Evolutionary conservation across 352 stramenopile genomes (phyloP), one percentile per base, ranked within the genome.

Genomic region (Saprolegnia diclina): DNA sequence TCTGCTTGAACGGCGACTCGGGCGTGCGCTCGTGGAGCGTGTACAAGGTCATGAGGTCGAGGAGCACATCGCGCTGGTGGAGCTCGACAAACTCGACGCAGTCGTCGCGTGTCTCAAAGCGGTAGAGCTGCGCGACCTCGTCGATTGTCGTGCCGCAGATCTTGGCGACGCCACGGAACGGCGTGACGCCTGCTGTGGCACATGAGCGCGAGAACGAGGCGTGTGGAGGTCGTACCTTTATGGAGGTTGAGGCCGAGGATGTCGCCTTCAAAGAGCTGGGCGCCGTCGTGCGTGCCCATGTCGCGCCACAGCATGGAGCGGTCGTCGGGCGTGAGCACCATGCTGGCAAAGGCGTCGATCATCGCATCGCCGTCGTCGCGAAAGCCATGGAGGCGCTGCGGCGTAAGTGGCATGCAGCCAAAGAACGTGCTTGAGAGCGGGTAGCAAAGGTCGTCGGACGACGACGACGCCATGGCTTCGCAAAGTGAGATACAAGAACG

Each of bases 101-200:
- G 16, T 59, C 52, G 11, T 59, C 52, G n/a, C 35, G 52, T 9
- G 52, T 59, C 35, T 59, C n/a, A 7, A 59, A 42, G 11, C 13
- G 13, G 52, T 59, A n/a, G 11, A 59, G 35, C 35, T 16, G 13
- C 24, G 52, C 52, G 24, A 59, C 35, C 19, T 35, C 52, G 13
- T 59, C 52, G 19, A 59, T 48, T n/a, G 42, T 48, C 42, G 42
- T 48, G 42, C 42, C 42, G 42, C 42, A 48, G 42, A 48, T 48
- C 42, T 48, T 48, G 42, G 42, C 18, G 42, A 48, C 42, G 13
- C 42, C 42, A n/a, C 42, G 42, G 42, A 48, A 48, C 42, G 42
- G 42, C 18, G 42, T 48, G 42, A 48, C 10, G 18, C 42, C 11
- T 1, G 42, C 42, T 48, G 18, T 7, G 29, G n/a, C n/a, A n/a